phyloP scores from a whole-genome alignment of 805 yeast genomes.

The Vanderwaltozyma polyspora region DNA sequence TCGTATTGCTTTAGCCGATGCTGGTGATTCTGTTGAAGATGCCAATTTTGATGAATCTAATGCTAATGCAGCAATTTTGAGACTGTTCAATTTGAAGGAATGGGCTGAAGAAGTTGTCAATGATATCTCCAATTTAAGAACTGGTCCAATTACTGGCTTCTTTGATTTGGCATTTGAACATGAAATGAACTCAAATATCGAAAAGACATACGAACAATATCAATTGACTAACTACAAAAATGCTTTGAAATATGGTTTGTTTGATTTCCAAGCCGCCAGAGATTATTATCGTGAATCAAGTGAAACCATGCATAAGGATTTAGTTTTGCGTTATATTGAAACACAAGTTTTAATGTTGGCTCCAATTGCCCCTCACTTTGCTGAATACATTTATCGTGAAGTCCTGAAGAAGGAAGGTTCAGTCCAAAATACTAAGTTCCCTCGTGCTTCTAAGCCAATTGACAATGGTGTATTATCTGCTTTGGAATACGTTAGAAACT shows the following conservation, averaged over 20 bases:
- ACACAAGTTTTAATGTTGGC: slow-evolving; percentile 73
- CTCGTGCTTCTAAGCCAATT: slow-evolving; percentile 58
- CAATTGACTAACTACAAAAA: slow-evolving; percentile 67
- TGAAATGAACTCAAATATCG: slow-evolving; percentile 78
- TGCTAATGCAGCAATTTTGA: slow-evolving; percentile 94
- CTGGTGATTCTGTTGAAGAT: slow-evolving; percentile 95
- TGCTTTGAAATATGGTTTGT: slow-evolving; percentile 83
- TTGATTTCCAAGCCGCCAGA: slow-evolving; percentile 90
- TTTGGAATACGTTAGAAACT: slow-evolving; percentile 64
- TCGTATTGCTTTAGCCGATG: slow-evolving; percentile 95
- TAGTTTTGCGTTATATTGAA: slow-evolving; percentile 74
- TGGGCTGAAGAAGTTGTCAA: slow-evolving; percentile 79
- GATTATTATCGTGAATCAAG: slow-evolving; percentile 86
- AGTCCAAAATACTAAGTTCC: slow-evolving; percentile 71
- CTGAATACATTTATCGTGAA: slow-evolving; percentile 83
- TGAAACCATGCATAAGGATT: slow-evolving; percentile 67
- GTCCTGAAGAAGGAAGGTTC: slow-evolving; percentile 54
- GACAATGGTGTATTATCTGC: slow-evolving; percentile 54
- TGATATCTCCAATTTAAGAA: slow-evolving; percentile 41
- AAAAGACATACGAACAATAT: slow-evolving; percentile 62
- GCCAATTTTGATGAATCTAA: slow-evolving; percentile 95
- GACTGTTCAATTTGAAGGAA: slow-evolving; percentile 84
- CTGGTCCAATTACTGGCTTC: slow-evolving; percentile 45
- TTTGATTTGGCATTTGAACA: slow-evolving; percentile 86
- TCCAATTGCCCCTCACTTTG: slow-evolving; percentile 93